Percentiles rank a stretch among this genome's conserved stretches.
phyloP scores from a whole-genome alignment of 2,329 filamentous ascomycete genomes.

The Phoma sp. region DNA sequence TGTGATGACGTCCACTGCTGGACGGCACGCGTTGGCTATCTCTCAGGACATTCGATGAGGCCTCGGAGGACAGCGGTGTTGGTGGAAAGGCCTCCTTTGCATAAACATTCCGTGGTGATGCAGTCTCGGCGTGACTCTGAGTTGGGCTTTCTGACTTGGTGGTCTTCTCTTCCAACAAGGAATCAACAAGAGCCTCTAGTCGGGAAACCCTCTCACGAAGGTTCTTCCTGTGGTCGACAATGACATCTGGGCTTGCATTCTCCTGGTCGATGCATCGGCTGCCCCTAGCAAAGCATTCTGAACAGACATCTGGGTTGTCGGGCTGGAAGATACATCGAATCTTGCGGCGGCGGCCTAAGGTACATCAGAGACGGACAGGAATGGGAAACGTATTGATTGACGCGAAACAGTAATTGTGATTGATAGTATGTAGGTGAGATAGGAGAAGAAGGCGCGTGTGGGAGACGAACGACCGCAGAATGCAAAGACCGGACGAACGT shows the following conservation, averaged over 20 bases:
- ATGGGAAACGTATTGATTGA: background rate
- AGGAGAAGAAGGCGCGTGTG: background rate
- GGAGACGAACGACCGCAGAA: slow-evolving; percentile 5
- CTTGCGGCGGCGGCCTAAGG: slow-evolving; percentile 57
- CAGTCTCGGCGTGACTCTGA: slow-evolving; percentile 33
- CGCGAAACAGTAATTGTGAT: background rate
- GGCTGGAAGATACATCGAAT: slow-evolving; percentile 56
- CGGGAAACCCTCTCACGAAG: slow-evolving; percentile 53
- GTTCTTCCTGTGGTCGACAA: slow-evolving; percentile 54
- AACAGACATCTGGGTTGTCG: slow-evolving; percentile 52
- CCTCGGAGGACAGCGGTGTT: slow-evolving; percentile 45
- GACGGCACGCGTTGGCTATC: slow-evolving; percentile 32
- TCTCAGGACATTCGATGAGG: slow-evolving; percentile 31
- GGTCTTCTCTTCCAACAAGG: slow-evolving; percentile 46
- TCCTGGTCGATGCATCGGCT: slow-evolving; percentile 57
- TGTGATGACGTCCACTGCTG: slow-evolving; percentile 41
- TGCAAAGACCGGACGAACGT: slow-evolving; percentile 31
- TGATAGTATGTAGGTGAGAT: slow-evolving; percentile 8
- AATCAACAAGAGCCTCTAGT: slow-evolving; percentile 51
- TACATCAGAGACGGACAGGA: slow-evolving; percentile 30
- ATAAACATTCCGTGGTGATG: slow-evolving; percentile 34
- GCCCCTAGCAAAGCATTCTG: slow-evolving; percentile 55
- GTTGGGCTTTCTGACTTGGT: slow-evolving; percentile 39
- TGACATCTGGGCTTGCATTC: slow-evolving; percentile 48
- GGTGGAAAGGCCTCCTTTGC: slow-evolving; percentile 39